These are phyloP conservation scores for Rubroshorea leprosula DNA, from an alignment of 345 rosid species.

Conservation along the genomic window DNA sequence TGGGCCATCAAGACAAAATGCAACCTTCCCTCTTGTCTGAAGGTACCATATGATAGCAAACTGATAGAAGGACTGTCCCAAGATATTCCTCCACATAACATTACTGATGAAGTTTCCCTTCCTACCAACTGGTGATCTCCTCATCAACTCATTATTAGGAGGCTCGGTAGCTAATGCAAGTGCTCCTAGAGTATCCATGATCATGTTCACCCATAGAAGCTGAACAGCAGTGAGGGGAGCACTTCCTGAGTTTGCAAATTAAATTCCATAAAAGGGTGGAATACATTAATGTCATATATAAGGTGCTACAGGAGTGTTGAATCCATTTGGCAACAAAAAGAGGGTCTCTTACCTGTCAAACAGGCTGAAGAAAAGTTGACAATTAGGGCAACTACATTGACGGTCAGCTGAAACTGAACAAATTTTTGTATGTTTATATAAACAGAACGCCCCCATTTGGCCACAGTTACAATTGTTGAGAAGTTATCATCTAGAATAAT, in stretches of 20 bases:
- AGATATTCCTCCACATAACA: constrained; percentile 95
- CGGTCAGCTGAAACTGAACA: constrained; percentile 90
- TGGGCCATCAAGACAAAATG: constrained; percentile 40
- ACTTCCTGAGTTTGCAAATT: constrained; percentile 39
- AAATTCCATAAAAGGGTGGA: constrained; percentile 5
- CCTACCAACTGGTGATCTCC: constrained; percentile 64
- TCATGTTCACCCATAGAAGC: constrained; percentile 88
- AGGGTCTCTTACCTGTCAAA: constrained; percentile 52
- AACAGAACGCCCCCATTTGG: constrained; percentile 90
- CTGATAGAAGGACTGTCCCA: constrained; percentile 88
- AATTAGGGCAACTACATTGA: constrained; percentile 72
- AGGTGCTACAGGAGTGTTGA: neutral
- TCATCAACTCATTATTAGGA: constrained; percentile 71
- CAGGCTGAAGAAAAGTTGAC: constrained; percentile 93
- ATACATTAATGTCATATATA: constrained; percentile 9
- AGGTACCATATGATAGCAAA: constrained; percentile 60
- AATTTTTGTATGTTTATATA: constrained; percentile 84
- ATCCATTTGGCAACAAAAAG: constrained; percentile 6
- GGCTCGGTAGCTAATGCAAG: constrained; percentile 86
- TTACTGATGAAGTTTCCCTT: constrained; percentile 80
- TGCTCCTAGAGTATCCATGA: constrained; percentile 89
- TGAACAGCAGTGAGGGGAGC: constrained; percentile 85
- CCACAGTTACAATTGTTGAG: constrained; percentile 69
- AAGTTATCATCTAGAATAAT: constrained; percentile 83
- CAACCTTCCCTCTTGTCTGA: constrained; percentile 49